phyloP scores from a whole-genome alignment of 345 rosid genomes.

The Linum lewisii region DNA sequence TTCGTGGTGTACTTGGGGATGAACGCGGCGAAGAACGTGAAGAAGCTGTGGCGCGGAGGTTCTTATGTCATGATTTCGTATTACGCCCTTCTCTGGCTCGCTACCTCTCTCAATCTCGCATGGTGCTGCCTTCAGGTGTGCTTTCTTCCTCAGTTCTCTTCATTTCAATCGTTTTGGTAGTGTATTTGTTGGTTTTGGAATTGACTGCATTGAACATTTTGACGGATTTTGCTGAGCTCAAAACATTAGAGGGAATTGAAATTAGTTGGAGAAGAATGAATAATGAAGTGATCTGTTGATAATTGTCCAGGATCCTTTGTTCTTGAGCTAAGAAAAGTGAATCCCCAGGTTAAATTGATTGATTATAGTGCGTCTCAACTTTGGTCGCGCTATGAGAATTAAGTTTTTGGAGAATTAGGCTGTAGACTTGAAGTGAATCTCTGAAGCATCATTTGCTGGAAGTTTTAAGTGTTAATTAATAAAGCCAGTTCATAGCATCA shows the following conservation, averaged over 20 bases:
- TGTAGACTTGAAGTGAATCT: background rate
- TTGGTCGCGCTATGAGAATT: background rate
- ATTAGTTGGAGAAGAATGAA: background rate
- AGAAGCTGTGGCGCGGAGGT: slow-evolving; percentile 37
- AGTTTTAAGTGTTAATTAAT: too few relatives aligned
- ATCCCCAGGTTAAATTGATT: background rate
- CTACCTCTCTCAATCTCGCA: slow-evolving; percentile 36
- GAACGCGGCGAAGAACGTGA: slow-evolving; percentile 39
- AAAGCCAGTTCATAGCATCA: background rate
- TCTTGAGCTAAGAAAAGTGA: background rate
- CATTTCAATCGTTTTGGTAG: background rate
- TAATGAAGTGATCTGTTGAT: background rate
- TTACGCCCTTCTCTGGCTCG: slow-evolving; percentile 46
- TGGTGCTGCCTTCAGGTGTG: slow-evolving; percentile 54
- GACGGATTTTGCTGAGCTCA: too few relatives aligned
- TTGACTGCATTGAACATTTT: too few relatives aligned
- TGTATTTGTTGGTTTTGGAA: background rate
- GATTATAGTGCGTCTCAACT: background rate
- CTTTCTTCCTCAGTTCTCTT: background rate
- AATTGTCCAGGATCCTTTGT: background rate
- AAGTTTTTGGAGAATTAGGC: background rate
- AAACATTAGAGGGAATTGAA: too few relatives aligned
- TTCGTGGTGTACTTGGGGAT: slow-evolving; percentile 42
- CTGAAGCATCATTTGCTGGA: background rate
- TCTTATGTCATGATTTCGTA: slow-evolving; percentile 41